Percentiles rank a stretch among this genome's conserved stretches.
Evolutionary conservation across 805 yeast species (phyloP).

Genomic region (Yarrowia porcina): DNA sequence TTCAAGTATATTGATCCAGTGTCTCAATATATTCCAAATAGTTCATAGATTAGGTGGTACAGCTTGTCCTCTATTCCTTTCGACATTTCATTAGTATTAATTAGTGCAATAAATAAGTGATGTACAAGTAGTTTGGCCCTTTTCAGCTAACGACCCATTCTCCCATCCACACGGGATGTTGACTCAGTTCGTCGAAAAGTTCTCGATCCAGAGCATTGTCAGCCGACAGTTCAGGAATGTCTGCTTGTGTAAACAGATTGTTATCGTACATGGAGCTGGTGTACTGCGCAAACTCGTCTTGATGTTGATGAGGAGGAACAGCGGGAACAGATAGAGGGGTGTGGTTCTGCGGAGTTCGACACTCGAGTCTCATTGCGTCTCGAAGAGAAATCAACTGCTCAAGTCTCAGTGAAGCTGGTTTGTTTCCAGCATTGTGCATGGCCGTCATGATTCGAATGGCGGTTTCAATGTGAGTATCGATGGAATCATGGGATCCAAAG

Average conservation of each 20-base stretch:
- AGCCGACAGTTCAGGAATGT: slow-evolving; percentile 9
- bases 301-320: neutral
- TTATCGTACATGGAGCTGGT: neutral
- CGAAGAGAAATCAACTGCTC: slow-evolving; percentile 28
- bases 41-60: too few species aligned
- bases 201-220: slow-evolving; percentile 17
- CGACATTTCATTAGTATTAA: too few species aligned
- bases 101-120: neutral
- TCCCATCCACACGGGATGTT: slow-evolving; percentile 23
- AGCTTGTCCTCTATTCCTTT: too few species aligned
- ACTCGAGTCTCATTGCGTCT: slow-evolving; percentile 25
- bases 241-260: neutral
- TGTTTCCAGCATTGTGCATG: slow-evolving; percentile 29
- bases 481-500: slow-evolving; percentile 28
- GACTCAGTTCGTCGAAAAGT: slow-evolving; percentile 1
- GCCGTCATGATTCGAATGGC: slow-evolving; percentile 28
- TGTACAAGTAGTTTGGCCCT: neutral
- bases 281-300: slow-evolving; percentile 5
- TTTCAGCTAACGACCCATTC: neutral
- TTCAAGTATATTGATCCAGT: too few species aligned
- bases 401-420: slow-evolving; percentile 27
- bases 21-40: too few species aligned
- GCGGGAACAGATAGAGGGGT: neutral
- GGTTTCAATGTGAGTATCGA: slow-evolving; percentile 28
- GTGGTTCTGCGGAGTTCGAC: neutral